Conservation (phyloP, 805 yeast species). For the Yarrowia osloensis region DNA sequence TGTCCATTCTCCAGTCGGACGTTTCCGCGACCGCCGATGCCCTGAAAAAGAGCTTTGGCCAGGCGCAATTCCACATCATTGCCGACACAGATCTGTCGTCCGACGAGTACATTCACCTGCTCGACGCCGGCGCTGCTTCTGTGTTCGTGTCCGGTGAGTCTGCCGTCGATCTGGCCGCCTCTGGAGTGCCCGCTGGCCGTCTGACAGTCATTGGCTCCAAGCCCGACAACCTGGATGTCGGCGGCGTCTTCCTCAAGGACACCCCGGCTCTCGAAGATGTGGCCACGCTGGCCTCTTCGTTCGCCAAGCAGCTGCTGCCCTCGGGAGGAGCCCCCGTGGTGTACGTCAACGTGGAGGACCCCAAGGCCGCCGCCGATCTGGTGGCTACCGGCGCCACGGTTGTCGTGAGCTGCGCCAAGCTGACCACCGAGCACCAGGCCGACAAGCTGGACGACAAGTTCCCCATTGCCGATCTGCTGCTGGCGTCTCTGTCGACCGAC, state of each 20-base stretch:
- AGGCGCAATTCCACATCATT: conserved; percentile 26
- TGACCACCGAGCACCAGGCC: conserved; percentile 20
- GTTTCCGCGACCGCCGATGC: not conserved
- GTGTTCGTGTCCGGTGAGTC: conserved; percentile 46
- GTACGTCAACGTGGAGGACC: conserved; percentile 35
- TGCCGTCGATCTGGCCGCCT: conserved; percentile 43
- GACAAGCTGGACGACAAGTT: conserved; percentile 33
- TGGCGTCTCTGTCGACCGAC: conserved; percentile 67
- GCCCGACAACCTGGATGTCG: conserved; percentile 30
- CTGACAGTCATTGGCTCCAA: conserved; percentile 43
- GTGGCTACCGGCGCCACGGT: conserved; percentile 19
- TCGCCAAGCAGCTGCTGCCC: conserved; percentile 10
- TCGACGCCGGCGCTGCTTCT: conserved; percentile 61
- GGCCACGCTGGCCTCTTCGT: not conserved
- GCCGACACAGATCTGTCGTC: conserved; percentile 35
- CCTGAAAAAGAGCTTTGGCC: conserved; percentile 29
- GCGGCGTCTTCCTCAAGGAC: conserved; percentile 33
- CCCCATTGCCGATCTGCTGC: conserved; percentile 50
- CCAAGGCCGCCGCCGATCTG: not conserved
- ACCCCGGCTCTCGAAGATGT: conserved; percentile 21
- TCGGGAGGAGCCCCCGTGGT: conserved; percentile 33
- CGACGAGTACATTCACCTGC: conserved; percentile 52
- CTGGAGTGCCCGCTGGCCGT: conserved; percentile 57
- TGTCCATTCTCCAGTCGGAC: not conserved
- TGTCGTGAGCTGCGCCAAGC: not conserved